phyloP scores from a whole-genome alignment of 1,284 basidiomycete genomes.

The Cystobasidiaceae sp. region DNA sequence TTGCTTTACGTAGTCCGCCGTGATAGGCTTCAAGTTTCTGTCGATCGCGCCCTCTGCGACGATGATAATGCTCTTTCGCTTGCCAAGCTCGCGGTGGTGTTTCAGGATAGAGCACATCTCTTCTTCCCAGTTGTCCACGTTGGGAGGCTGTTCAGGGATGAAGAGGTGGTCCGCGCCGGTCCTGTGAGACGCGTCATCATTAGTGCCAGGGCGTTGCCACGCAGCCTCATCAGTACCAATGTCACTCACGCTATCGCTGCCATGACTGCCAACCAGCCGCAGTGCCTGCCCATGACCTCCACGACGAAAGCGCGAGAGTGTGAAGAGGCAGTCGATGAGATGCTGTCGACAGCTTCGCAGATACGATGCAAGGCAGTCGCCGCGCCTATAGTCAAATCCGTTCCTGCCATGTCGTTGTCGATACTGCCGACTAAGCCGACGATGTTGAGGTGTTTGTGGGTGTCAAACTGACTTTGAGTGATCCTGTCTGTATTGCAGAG shows the following conservation, averaged over 20 bases:
- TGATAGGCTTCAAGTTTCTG: constrained; percentile 79
- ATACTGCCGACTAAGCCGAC: constrained; percentile 97
- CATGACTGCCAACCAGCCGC: constrained; percentile 92
- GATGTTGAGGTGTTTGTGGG: constrained; percentile 81
- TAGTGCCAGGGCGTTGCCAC: background rate
- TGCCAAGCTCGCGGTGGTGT: constrained; percentile 83
- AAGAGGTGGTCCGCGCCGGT: constrained; percentile 96
- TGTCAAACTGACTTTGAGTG: constrained; percentile 62
- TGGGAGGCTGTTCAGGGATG: constrained; percentile 87
- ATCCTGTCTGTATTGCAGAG: constrained; percentile 57
- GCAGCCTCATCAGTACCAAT: no score
- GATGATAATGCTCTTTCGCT: constrained; percentile 97
- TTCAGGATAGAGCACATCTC: constrained; percentile 86
- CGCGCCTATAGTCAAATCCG: constrained; percentile 94
- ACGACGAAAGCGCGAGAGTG: constrained; percentile 97
- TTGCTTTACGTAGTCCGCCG: constrained; percentile 81
- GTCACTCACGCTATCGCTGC: constrained; percentile 72
- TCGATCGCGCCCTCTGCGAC: constrained; percentile 95
- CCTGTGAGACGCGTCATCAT: constrained; percentile 44
- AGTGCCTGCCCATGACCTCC: constrained; percentile 98
- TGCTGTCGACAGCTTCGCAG: constrained; percentile 95
- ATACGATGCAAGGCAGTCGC: constrained; percentile 92
- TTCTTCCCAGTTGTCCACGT: constrained; percentile 74
- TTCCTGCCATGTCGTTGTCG: constrained; percentile 98
- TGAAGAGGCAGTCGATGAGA: constrained; percentile 91